A percentile compares a stretch with the other conserved stretches of the same genome.
Conservation (phyloP, 2,329 filamentous ascomycete genomes). For the Phialophora verrucosa region DNA sequence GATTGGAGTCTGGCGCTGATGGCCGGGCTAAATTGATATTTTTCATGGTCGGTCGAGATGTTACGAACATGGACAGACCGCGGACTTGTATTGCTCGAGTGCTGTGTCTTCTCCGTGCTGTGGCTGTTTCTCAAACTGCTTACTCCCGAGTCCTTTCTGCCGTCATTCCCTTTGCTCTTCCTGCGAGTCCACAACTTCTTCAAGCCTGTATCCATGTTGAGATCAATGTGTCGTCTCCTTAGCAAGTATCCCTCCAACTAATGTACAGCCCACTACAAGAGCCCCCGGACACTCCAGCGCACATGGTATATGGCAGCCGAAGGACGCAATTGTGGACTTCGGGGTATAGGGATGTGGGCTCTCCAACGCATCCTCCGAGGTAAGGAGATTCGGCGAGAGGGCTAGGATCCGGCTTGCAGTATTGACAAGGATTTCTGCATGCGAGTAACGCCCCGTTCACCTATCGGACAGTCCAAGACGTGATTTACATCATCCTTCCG, state of each 20-base stretch:
- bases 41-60: conserved; percentile 10
- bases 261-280: conserved; percentile 14
- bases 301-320: conserved; percentile 5
- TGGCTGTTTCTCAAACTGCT: conserved; percentile 29
- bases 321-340: not conserved
- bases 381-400: not conserved
- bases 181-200: conserved; percentile 35
- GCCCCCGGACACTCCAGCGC: conserved; percentile 2
- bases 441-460: too few relatives aligned
- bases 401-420: not conserved
- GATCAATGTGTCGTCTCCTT: conserved; percentile 14
- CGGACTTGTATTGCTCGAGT: conserved; percentile 14
- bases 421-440: not conserved
- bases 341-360: not conserved
- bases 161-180: conserved; percentile 33
- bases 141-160: conserved; percentile 19
- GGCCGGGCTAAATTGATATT: conserved; percentile 15
- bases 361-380: not conserved
- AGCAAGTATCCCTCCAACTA: conserved; percentile 8
- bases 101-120: conserved; percentile 20
- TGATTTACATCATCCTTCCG: not conserved
- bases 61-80: conserved; percentile 10
- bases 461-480: not conserved
- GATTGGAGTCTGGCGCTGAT: conserved; percentile 26
- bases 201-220: conserved; percentile 34